Evolutionary conservation across 2,329 filamentous ascomycete species (phyloP), one percentile per base, ranked within the genome.

Genomic region (Leptographium procerum): DNA sequence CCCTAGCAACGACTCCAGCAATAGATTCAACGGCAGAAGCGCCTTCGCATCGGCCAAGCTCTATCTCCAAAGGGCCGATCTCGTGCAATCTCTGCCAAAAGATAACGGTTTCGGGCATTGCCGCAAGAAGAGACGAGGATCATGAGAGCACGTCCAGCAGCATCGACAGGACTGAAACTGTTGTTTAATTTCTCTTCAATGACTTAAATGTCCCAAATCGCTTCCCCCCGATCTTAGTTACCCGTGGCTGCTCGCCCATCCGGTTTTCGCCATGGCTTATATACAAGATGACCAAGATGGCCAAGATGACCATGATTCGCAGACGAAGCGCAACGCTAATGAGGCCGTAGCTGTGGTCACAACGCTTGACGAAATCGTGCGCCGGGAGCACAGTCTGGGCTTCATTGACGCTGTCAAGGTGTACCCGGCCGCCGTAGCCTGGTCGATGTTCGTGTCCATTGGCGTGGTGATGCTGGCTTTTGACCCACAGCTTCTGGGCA

Each of bases 401-500:
- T 76, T 78, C 62, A 58, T 65, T 56, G 63, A 77, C 40, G 74
- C 75, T 0, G 64, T 72, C 57, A 68, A 65, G 56, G 67, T 76
- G 40, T 78, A 77, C 60, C 76, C 76, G 16, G 70, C 71, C 29
- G 75, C 76, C 9, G 73, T 77, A 24, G 70, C 66, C 19, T 85
- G 82, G 82, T 82, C 79, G 9, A 71, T 77, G 48, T 83, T 82
- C 64, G 81, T 85, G 62, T 82, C 78, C 5, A 69, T 83, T 63
- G 77, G 79, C 3, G 79, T 77, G 52, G 45, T 55, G 48, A 58
- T 58, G 57, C 57, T 58, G 81, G 59, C 81, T 4, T 87, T 86
- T 64, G 83, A 86, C 66, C 80, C 82, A 0, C 83, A 86, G 66
- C 75, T 87, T 11, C 74, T 86, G 22, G 82, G 82, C 28, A 83